A percentile compares a stretch with the other conserved stretches of the same genome.
Conservation (phyloP, 495 filamentous ascomycete genomes). For the Podospora pseudocomata region DNA sequence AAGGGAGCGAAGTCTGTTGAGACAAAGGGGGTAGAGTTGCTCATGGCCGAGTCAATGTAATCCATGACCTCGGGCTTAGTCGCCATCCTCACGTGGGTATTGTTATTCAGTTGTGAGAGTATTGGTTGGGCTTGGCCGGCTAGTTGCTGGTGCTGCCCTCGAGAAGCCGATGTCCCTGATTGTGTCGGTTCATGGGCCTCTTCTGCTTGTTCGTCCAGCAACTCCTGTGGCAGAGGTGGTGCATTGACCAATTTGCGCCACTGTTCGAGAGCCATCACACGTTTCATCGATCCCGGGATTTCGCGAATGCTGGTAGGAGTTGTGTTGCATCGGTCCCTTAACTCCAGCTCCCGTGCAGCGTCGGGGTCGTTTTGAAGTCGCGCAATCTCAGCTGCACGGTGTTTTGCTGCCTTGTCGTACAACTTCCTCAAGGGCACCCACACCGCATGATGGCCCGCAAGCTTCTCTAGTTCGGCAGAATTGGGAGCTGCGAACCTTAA, state of each 20-base stretch:
- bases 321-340: slow-evolving; percentile 33
- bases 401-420: slow-evolving; percentile 60
- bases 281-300: slow-evolving; percentile 37
- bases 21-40: slow-evolving; percentile 31
- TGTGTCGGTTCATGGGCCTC: slow-evolving; percentile 10
- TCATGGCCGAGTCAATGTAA: slow-evolving; percentile 35
- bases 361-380: slow-evolving; percentile 41
- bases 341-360: slow-evolving; percentile 41
- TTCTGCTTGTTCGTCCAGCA: background rate
- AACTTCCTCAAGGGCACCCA: slow-evolving; percentile 73
- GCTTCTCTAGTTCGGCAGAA: slow-evolving; percentile 49
- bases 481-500: slow-evolving; percentile 54
- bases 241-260: slow-evolving; percentile 47
- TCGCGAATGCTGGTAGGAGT: slow-evolving; percentile 38
- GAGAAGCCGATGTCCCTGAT: background rate
- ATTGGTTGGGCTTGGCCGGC: background rate
- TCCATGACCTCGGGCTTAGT: slow-evolving; percentile 25
- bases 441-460: slow-evolving; percentile 52
- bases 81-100: background rate
- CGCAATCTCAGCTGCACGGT: slow-evolving; percentile 48
- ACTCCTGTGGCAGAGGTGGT: slow-evolving; percentile 23
- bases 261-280: slow-evolving; percentile 35
- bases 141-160: background rate
- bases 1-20: slow-evolving; percentile 20
- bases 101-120: background rate